phyloP scores from a whole-genome alignment of 306 rosid species.

The Trifolium subterraneum region DNA sequence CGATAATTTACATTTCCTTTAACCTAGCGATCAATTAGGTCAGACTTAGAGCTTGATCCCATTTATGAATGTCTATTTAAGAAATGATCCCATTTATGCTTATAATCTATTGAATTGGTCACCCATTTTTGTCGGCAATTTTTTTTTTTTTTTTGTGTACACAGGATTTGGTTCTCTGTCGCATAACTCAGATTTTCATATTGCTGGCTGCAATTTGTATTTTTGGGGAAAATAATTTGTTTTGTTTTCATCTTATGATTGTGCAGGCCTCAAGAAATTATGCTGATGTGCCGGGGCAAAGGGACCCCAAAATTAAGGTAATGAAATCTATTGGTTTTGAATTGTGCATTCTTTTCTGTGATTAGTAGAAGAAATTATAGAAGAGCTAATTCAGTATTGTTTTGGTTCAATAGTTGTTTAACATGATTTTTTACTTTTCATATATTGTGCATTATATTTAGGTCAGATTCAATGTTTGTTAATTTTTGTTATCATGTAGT shows the following conservation, averaged over 20 bases:
- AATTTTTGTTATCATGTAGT: not conserved
- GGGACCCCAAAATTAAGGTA: conserved; percentile 73
- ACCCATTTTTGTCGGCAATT: not conserved
- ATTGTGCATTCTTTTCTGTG: conserved; percentile 18
- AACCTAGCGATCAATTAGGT: not conserved
- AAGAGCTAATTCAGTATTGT: too few species aligned
- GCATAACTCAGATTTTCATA: not conserved
- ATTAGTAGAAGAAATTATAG: not conserved
- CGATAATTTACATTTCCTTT: not conserved
- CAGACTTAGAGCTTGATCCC: not conserved
- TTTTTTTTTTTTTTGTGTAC: not conserved
- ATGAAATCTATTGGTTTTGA: conserved; percentile 33
- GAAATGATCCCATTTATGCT: not conserved
- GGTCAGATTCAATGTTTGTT: conserved; percentile 16
- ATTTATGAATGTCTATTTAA: not conserved
- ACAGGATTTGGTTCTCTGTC: not conserved
- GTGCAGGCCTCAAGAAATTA: conserved; percentile 73
- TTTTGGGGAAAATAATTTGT: conserved; percentile 4
- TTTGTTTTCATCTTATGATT: conserved; percentile 36
- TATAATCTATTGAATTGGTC: not conserved
- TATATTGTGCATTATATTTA: conserved; percentile 16
- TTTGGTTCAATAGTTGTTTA: not conserved
- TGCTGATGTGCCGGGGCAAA: conserved; percentile 59
- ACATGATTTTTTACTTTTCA: not conserved
- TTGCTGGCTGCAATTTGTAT: conserved; percentile 17